Conservation (phyloP, 257 asterid species). For the Scutellaria barbata region DNA sequence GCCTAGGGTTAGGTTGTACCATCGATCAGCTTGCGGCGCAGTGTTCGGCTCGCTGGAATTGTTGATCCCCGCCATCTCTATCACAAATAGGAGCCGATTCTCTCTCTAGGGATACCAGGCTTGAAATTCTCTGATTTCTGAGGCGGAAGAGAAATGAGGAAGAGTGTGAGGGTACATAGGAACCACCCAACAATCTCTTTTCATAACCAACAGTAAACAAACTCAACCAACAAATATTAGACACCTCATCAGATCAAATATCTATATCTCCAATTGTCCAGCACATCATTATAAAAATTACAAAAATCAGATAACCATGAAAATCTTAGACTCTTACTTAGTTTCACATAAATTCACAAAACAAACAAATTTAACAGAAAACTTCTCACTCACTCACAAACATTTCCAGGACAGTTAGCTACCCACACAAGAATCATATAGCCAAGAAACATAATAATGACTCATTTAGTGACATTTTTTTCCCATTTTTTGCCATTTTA, state of each 20-base stretch:
- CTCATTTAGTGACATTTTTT: neutral
- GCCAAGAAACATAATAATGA: conserved; percentile 6
- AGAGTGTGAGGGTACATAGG: neutral
- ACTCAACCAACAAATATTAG: neutral
- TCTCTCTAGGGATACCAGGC: neutral
- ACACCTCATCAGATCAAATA: conserved; percentile 3
- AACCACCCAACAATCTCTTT: conserved; percentile 5
- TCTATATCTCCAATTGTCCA: neutral
- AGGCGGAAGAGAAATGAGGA: no score
- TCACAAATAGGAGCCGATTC: neutral
- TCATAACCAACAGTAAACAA: neutral
- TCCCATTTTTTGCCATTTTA: neutral
- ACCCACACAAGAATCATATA: neutral
- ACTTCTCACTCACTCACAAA: neutral
- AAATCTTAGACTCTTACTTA: neutral
- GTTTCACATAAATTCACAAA: neutral
- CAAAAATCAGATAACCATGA: conserved; percentile 6
- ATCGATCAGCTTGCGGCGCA: conserved; percentile 84
- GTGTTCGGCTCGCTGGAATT: conserved; percentile 70
- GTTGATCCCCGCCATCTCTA: conserved; percentile 65
- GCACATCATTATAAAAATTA: neutral
- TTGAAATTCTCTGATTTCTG: no score
- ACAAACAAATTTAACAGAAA: neutral
- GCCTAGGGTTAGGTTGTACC: conserved; percentile 91
- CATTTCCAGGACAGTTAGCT: neutral